These are phyloP conservation scores for Lactarius hatsudake DNA, from an alignment of 768 basidiomycete species.

Conservation along the genomic window DNA sequence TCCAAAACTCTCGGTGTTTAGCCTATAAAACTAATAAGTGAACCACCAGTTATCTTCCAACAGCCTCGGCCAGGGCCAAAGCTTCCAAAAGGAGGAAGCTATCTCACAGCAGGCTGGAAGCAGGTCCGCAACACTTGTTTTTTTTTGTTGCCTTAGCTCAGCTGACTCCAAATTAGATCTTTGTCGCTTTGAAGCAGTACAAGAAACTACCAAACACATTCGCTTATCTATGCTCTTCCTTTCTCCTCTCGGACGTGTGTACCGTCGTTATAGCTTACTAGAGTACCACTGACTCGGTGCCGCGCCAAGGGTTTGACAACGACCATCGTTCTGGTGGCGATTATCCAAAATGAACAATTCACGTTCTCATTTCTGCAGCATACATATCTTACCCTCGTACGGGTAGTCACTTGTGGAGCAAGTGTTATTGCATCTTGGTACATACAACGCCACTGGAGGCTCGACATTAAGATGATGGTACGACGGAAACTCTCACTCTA, in stretches of 20 bases:
- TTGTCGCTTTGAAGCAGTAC: conserved; percentile 71
- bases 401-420: conserved; percentile 68
- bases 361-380: conserved; percentile 77
- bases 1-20: not conserved
- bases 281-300: not conserved
- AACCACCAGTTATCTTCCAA: conserved; percentile 68
- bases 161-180: conserved; percentile 50
- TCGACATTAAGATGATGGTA: conserved; percentile 77
- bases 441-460: conserved; percentile 74
- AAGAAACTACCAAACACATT: conserved; percentile 80
- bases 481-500: not conserved
- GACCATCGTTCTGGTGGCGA: conserved; percentile 67
- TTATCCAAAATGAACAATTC: conserved; percentile 82
- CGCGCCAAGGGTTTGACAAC: conserved; percentile 68
- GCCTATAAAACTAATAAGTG: not conserved
- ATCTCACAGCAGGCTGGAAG: conserved; percentile 83
- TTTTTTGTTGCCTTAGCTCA: not conserved
- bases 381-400: conserved; percentile 73
- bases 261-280: not conserved
- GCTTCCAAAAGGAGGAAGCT: conserved; percentile 71
- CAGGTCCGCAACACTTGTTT: conserved; percentile 45
- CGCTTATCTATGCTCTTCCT: conserved; percentile 71
- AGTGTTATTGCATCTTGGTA: conserved; percentile 82
- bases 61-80: conserved; percentile 79
- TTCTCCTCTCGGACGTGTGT: conserved; percentile 74